Percentiles rank a stretch among this genome's conserved stretches.
phyloP scores from a whole-genome alignment of 2,329 filamentous ascomycete species.

The Calonectria crousiana region DNA sequence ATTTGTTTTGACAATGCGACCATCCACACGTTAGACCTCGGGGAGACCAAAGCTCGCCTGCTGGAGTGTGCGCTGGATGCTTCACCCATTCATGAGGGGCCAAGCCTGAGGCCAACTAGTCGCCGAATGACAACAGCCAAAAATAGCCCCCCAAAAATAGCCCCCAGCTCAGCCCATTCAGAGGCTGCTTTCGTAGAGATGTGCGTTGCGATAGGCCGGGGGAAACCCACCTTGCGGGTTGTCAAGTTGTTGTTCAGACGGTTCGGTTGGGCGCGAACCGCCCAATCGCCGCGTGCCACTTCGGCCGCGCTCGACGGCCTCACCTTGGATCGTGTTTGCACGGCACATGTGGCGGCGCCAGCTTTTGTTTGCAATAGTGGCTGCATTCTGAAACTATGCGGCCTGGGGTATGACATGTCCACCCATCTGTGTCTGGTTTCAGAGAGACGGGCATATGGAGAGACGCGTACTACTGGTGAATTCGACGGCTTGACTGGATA shows the following conservation, averaged over 20 bases:
- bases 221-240: background rate
- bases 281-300: background rate
- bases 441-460: background rate
- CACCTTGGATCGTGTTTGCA: background rate
- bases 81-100: background rate
- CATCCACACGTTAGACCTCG: background rate
- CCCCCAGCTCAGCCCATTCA: background rate
- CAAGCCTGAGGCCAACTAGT: background rate
- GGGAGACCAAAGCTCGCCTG: background rate
- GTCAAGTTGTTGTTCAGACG: background rate
- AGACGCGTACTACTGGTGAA: no score
- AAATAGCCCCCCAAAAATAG: constrained; percentile 4
- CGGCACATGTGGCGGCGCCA: background rate
- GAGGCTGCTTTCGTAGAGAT: background rate
- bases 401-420: background rate
- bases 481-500: background rate
- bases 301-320: background rate
- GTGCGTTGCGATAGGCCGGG: background rate
- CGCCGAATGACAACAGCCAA: background rate
- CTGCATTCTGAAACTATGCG: background rate
- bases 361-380: background rate
- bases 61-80: background rate
- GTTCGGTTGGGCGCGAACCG: background rate
- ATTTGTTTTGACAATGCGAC: background rate
- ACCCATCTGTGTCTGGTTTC: background rate